phyloP scores from a whole-genome alignment of 2,329 filamentous ascomycete genomes.

The Penicillium corylophilum region DNA sequence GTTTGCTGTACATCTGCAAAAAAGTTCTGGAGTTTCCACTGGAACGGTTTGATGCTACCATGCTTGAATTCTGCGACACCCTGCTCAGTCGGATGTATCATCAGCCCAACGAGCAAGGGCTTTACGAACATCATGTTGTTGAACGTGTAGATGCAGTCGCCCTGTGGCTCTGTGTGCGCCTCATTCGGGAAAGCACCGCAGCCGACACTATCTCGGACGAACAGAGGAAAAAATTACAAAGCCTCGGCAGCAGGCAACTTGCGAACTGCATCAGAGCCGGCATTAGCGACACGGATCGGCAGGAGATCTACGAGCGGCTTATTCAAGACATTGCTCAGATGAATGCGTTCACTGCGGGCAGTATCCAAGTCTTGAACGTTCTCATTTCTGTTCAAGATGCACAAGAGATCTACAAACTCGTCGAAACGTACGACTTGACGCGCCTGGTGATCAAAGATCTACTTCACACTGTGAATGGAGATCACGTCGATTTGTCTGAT shows the following conservation, averaged over 20 bases:
- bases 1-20: constrained; percentile 65
- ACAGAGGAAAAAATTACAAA: constrained; percentile 62
- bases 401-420: constrained; percentile 58
- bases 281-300: constrained; percentile 56
- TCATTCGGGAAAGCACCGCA: constrained; percentile 70
- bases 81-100: constrained; percentile 53
- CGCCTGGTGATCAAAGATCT: constrained; percentile 65
- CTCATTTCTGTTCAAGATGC: constrained; percentile 42
- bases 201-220: constrained; percentile 55
- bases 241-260: constrained; percentile 63
- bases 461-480: constrained; percentile 52
- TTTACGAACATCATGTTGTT: constrained; percentile 23
- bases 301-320: constrained; percentile 65
- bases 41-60: constrained; percentile 59
- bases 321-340: constrained; percentile 65
- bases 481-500: constrained; percentile 43
- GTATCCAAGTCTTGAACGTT: constrained; percentile 63
- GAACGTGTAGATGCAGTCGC: constrained; percentile 44
- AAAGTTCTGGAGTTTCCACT: constrained; percentile 68
- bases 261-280: constrained; percentile 59
- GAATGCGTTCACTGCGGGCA: constrained; percentile 67
- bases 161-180: constrained; percentile 60
- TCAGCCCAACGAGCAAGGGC: constrained; percentile 41
- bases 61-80: constrained; percentile 61
- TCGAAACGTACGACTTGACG: constrained; percentile 61